Percentiles rank a stretch among this genome's conserved stretches.
phyloP scores from a whole-genome alignment of 257 asterid species.

The Fraxinus cuspidata region DNA sequence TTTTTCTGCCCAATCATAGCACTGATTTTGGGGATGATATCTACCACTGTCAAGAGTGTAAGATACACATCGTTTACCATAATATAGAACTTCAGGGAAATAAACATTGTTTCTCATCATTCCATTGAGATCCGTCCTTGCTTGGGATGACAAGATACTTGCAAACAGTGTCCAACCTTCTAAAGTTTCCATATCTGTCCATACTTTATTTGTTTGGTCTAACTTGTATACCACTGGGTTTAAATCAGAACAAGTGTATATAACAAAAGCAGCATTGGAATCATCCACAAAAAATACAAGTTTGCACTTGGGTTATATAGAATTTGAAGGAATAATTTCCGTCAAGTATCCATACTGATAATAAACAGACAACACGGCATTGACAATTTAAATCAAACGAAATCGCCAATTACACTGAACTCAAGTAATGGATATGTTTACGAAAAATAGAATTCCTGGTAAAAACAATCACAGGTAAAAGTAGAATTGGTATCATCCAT shows the following conservation, averaged over 20 bases:
- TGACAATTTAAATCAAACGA: background rate
- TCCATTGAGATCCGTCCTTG: conserved; percentile 48
- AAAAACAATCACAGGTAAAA: background rate
- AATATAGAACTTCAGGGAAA: conserved; percentile 54
- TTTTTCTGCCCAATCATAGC: conserved; percentile 49
- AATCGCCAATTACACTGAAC: background rate
- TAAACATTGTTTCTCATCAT: conserved; percentile 44
- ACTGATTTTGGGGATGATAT: conserved; percentile 49
- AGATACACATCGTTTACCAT: conserved; percentile 54
- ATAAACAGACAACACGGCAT: background rate
- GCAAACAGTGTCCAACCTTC: conserved; percentile 55
- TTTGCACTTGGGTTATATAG: background rate
- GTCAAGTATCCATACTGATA: background rate
- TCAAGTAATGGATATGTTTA: background rate
- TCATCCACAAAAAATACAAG: background rate
- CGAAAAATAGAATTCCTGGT: background rate
- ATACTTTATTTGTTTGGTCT: conserved; percentile 37
- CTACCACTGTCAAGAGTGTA: conserved; percentile 41
- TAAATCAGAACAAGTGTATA: conserved; percentile 42
- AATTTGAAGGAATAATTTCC: background rate
- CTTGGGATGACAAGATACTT: conserved; percentile 50
- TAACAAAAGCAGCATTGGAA: conserved; percentile 18
- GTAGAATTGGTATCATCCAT: background rate
- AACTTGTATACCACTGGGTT: conserved; percentile 47
- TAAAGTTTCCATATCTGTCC: conserved; percentile 46